phyloP scores from a whole-genome alignment of 768 basidiomycete genomes.

The Arthromyces matolae region DNA sequence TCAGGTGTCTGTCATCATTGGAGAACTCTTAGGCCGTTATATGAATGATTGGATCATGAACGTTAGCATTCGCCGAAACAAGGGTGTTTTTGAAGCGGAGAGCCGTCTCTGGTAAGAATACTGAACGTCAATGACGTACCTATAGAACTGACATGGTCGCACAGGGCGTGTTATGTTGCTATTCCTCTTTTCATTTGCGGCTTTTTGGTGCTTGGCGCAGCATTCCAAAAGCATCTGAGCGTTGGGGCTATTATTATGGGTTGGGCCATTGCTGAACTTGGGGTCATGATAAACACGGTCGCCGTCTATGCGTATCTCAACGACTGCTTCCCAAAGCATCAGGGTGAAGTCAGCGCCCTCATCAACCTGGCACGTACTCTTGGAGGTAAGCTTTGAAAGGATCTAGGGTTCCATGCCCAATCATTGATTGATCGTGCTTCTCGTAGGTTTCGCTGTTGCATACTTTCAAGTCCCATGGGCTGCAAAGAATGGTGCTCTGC shows the following conservation, averaged over 20 bases:
- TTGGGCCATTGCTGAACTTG: constrained; percentile 60
- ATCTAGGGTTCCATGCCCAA: no score
- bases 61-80: constrained; percentile 41
- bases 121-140: neutral
- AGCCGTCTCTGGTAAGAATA: constrained; percentile 51
- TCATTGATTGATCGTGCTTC: no score
- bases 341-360: constrained; percentile 62
- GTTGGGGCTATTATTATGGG: constrained; percentile 59
- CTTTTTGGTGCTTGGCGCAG: constrained; percentile 54
- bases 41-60: constrained; percentile 52
- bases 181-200: constrained; percentile 59
- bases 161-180: constrained; percentile 59
- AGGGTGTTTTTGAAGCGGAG: constrained; percentile 59
- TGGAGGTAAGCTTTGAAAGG: constrained; percentile 40
- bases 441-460: constrained; percentile 53
- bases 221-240: constrained; percentile 49
- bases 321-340: constrained; percentile 27
- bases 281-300: constrained; percentile 59
- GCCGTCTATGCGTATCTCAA: constrained; percentile 48
- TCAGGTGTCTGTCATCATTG: constrained; percentile 49
- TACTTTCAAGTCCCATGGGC: constrained; percentile 71
- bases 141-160: neutral
- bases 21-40: constrained; percentile 51
- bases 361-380: constrained; percentile 54
- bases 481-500: constrained; percentile 52